Conservation (phyloP, 1,284 basidiomycete species). For the Taiwanofungus camphoratus region DNA sequence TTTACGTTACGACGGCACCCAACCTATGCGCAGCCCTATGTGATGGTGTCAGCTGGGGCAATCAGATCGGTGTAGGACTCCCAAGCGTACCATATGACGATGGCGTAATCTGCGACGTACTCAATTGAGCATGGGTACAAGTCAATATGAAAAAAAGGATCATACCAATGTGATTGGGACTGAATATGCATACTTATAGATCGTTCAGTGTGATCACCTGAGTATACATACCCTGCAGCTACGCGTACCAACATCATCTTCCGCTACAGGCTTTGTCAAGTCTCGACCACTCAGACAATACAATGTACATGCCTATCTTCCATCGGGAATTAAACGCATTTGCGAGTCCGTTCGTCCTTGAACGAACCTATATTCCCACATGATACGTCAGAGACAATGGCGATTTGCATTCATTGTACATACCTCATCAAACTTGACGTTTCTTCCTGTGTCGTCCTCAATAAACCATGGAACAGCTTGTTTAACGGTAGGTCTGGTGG, state of each 20-base stretch:
- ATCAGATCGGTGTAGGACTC: not conserved
- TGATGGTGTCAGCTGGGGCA: not conserved
- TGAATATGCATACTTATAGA: constrained; percentile 56
- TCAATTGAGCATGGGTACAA: not conserved
- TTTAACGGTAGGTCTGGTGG: constrained; percentile 9
- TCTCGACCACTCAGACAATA: not conserved
- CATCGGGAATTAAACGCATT: constrained; percentile 54
- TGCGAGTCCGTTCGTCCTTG: constrained; percentile 53
- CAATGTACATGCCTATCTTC: constrained; percentile 35
- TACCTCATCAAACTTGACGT: constrained; percentile 14
- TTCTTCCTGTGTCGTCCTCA: constrained; percentile 20
- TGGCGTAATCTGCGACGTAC: constrained; percentile 53
- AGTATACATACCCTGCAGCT: not conserved
- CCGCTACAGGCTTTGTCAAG: constrained; percentile 19
- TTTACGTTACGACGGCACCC: constrained; percentile 59
- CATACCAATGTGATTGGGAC: constrained; percentile 58
- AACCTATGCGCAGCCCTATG: constrained; percentile 60
- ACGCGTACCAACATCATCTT: constrained; percentile 47
- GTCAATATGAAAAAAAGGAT: not conserved
- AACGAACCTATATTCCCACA: constrained; percentile 42
- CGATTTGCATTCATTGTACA: too few relatives aligned
- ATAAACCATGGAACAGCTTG: constrained; percentile 18
- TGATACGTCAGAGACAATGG: too few relatives aligned
- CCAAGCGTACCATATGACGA: constrained; percentile 46
- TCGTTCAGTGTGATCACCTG: not conserved